These are phyloP conservation scores for Linum lewisii DNA, from an alignment of 345 rosid species.

Conservation along the genomic window DNA sequence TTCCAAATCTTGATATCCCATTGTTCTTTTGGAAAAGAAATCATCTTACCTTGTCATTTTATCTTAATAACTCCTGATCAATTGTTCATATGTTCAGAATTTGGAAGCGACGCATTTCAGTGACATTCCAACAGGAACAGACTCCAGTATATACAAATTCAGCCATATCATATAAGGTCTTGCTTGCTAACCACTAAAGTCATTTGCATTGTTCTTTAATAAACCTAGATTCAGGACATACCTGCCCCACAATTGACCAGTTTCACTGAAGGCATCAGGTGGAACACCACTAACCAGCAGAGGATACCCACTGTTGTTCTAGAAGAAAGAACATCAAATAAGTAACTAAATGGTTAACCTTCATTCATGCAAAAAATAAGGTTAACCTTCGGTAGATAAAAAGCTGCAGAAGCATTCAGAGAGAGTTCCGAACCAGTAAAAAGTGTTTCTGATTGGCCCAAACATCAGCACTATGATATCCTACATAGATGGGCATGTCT, in stretches of 20 bases:
- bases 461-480: slow-evolving; percentile 94
- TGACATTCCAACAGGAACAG: background rate
- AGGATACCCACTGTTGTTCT: slow-evolving; percentile 80
- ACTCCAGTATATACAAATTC: background rate
- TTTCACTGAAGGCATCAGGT: slow-evolving; percentile 92
- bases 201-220: background rate
- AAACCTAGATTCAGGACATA: slow-evolving; percentile 16
- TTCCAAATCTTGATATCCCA: background rate
- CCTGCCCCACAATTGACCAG: slow-evolving; percentile 97
- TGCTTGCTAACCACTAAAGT: too few relatives aligned
- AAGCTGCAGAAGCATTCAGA: background rate
- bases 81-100: background rate
- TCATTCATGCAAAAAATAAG: background rate
- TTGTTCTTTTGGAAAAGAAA: background rate
- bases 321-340: slow-evolving; percentile 18
- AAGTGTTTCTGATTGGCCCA: slow-evolving; percentile 94
- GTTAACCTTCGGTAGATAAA: background rate
- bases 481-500: slow-evolving; percentile 97
- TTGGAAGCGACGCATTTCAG: background rate
- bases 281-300: slow-evolving; percentile 86
- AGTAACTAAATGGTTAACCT: slow-evolving; percentile 1
- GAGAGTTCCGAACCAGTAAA: slow-evolving; percentile 46
- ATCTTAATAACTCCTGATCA: background rate
- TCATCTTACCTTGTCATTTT: background rate
- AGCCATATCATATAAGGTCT: too few relatives aligned